phyloP scores from a whole-genome alignment of 1,284 basidiomycete genomes.

The Exobasidium cylindrosporum region DNA sequence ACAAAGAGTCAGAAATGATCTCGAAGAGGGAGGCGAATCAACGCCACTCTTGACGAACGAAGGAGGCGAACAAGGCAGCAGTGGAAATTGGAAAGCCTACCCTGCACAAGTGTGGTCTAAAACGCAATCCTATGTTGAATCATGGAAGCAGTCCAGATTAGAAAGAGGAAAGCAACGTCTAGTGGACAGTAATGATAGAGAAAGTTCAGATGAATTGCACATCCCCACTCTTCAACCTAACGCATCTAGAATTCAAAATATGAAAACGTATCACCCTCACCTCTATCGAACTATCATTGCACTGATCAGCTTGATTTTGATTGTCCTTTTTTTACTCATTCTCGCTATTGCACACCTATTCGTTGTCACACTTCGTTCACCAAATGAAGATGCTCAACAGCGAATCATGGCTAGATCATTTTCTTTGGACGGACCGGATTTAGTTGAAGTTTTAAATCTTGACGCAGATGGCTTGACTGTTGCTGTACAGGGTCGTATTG shows the following conservation, averaged over 20 bases:
- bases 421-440: constrained; percentile 41
- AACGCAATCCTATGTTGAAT: background rate
- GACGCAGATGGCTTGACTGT: constrained; percentile 39
- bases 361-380: constrained; percentile 30
- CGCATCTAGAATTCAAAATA: background rate
- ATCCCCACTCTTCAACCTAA: background rate
- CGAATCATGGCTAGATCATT: constrained; percentile 41
- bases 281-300: constrained; percentile 15
- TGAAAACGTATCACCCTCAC: constrained; percentile 3
- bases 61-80: background rate
- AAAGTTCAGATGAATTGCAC: background rate
- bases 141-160: background rate
- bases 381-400: constrained; percentile 28
- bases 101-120: constrained; percentile 1
- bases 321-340: constrained; percentile 28
- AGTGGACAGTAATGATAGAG: background rate
- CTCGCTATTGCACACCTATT: constrained; percentile 34
- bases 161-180: constrained; percentile 4
- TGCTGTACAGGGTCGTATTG: constrained; percentile 40
- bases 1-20: background rate
- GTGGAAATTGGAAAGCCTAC: background rate
- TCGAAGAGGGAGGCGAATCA: constrained; percentile 1
- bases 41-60: constrained; percentile 2
- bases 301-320: constrained; percentile 24
- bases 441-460: constrained; percentile 39